Conservation (phyloP, 129 eudicot genomes). For the Chrysanthemum makinoi region DNA sequence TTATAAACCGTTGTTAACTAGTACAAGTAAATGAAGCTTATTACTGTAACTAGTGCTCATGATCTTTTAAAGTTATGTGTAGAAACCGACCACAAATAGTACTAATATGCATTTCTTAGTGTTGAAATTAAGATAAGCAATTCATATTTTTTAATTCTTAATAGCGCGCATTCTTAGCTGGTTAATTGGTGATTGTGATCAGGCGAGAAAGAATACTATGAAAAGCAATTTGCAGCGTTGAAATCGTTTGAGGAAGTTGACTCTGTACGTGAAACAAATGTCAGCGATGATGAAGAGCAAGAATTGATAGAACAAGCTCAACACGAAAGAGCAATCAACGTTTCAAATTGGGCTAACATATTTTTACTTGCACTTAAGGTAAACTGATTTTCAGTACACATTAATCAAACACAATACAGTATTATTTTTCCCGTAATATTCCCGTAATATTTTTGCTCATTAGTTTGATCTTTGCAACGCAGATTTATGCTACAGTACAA, state of each 20-base stretch:
- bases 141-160: background rate
- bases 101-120: slow-evolving; percentile 13
- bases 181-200: slow-evolving; percentile 17
- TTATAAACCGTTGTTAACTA: slow-evolving; percentile 5
- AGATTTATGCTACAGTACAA: slow-evolving; percentile 65
- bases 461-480: slow-evolving; percentile 16
- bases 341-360: slow-evolving; percentile 63
- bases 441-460: background rate
- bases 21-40: background rate
- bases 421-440: background rate
- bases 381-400: slow-evolving; percentile 2
- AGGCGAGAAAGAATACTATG: slow-evolving; percentile 76
- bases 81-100: background rate
- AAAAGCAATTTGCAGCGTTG: slow-evolving; percentile 61
- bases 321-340: slow-evolving; percentile 66
- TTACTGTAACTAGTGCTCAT: slow-evolving; percentile 8
- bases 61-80: slow-evolving; percentile 16
- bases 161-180: background rate
- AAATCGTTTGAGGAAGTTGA: slow-evolving; percentile 71
- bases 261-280: slow-evolving; percentile 32
- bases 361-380: slow-evolving; percentile 58
- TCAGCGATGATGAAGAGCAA: slow-evolving; percentile 36
- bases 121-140: background rate
- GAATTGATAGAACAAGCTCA: slow-evolving; percentile 46
- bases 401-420: background rate